Evolutionary conservation across 177 flowering plant genomes (phyloP).

Genomic region (Vitis hybrid): DNA sequence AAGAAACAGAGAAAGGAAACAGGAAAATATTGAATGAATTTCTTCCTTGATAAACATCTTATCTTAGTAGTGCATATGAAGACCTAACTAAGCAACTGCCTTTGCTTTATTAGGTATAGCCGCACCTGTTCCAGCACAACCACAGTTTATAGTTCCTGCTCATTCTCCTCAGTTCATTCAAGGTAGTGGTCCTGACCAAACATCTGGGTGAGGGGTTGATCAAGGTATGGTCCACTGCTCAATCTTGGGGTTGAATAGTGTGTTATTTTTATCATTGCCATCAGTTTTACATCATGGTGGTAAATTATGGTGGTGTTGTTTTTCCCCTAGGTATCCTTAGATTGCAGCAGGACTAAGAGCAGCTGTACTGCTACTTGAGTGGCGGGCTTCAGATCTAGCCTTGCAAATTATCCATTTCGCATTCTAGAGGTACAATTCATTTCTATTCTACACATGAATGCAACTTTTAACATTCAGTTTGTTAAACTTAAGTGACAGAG

Average conservation of each 20-base stretch:
- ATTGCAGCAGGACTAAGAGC: conserved; percentile 99
- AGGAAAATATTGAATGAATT: too few species aligned
- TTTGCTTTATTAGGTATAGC: conserved; percentile 53
- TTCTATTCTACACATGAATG: neutral
- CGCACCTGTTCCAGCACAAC: conserved; percentile 68
- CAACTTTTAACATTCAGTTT: neutral
- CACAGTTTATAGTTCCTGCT: conserved; percentile 77
- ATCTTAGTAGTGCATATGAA: neutral
- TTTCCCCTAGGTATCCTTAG: conserved; percentile 62
- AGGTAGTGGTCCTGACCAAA: conserved; percentile 91
- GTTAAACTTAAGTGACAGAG: too few species aligned
- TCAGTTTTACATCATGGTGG: neutral
- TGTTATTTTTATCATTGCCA: neutral
- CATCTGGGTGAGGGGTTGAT: conserved; percentile 73
- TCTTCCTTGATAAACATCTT: neutral
- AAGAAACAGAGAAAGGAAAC: too few species aligned
- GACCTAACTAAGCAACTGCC: conserved; percentile 10
- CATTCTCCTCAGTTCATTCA: conserved; percentile 81
- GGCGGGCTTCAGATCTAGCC: conserved; percentile 95
- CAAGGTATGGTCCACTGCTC: conserved; percentile 36
- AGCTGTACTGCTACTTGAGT: conserved; percentile 89
- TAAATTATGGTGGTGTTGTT: conserved; percentile 1
- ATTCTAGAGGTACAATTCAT: conserved; percentile 77
- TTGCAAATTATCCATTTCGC: conserved; percentile 89
- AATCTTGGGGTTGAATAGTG: neutral